Conservation (phyloP, 1,139 yeast genomes). For the Protomyces arabidopsidicola region DNA sequence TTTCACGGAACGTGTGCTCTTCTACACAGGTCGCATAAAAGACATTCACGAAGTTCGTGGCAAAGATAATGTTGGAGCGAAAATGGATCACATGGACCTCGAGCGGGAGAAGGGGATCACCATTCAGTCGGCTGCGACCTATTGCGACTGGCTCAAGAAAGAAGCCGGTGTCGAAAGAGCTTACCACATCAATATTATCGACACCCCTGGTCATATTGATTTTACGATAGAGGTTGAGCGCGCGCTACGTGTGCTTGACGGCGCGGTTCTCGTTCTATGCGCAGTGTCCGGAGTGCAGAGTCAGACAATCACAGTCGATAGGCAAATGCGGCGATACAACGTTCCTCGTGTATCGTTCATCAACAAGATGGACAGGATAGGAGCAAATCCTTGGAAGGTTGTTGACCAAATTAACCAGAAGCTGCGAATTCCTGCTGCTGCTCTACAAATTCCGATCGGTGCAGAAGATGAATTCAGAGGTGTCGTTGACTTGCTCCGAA, state of each 20-base stretch:
- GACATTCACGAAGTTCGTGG: slow-evolving; percentile 99
- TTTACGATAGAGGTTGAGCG: slow-evolving; percentile 98
- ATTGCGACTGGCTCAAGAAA: slow-evolving; percentile 77
- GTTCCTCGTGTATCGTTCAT: slow-evolving; percentile 94
- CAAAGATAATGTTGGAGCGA: slow-evolving; percentile 95
- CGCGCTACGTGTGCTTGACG: slow-evolving; percentile 92
- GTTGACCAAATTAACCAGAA: slow-evolving; percentile 84
- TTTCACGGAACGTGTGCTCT: slow-evolving; percentile 92
- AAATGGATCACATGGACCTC: slow-evolving; percentile 96
- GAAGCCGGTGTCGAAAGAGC: slow-evolving; percentile 46
- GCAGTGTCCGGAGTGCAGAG: slow-evolving; percentile 98
- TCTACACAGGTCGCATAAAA: slow-evolving; percentile 93
- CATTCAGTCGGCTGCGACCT: slow-evolving; percentile 97
- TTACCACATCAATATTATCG: slow-evolving; percentile 89
- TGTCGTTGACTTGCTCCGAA: slow-evolving; percentile 82
- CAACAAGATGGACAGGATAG: slow-evolving; percentile 99
- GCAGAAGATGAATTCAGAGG: slow-evolving; percentile 80
- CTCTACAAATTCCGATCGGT: slow-evolving; percentile 96
- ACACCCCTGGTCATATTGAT: slow-evolving; percentile 98
- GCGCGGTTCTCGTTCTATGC: slow-evolving; percentile 96
- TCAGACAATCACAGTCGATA: slow-evolving; percentile 95
- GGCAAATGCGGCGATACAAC: slow-evolving; percentile 97
- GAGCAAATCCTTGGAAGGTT: slow-evolving; percentile 93
- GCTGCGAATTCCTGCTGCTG: slow-evolving; percentile 92
- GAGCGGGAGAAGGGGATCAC: slow-evolving; percentile 98